phyloP scores from a whole-genome alignment of 73 alveolate genomes.

The Effrenium voratum region DNA sequence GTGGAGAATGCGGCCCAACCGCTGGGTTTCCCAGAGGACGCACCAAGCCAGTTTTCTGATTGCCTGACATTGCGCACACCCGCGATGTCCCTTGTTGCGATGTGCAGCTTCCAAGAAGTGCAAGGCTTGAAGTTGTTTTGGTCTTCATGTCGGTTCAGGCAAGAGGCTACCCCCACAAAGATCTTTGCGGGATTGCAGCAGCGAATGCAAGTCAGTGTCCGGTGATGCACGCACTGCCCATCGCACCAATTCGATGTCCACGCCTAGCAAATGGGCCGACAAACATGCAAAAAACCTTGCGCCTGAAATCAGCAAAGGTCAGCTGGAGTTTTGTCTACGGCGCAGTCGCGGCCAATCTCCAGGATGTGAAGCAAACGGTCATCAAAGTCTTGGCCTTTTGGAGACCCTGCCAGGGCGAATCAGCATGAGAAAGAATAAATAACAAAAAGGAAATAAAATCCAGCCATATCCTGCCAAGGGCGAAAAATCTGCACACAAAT shows the following conservation, averaged over 20 bases:
- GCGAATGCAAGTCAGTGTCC: conserved; percentile 14
- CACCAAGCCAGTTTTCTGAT: conserved; percentile 26
- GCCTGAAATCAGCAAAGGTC: neutral
- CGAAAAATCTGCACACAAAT: too few relatives aligned
- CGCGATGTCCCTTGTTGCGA: neutral
- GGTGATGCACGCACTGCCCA: conserved; percentile 25
- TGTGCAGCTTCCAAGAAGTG: neutral
- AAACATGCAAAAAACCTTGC: neutral
- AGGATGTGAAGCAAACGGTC: conserved; percentile 38
- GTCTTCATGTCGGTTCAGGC: neutral
- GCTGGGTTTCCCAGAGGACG: neutral
- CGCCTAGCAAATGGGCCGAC: neutral
- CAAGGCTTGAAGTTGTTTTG: neutral
- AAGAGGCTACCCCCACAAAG: conserved; percentile 31
- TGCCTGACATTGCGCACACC: neutral
- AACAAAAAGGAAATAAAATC: too few relatives aligned
- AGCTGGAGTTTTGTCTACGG: neutral
- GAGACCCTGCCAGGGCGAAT: too few relatives aligned
- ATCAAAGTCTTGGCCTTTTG: too few relatives aligned
- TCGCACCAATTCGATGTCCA: conserved; percentile 47
- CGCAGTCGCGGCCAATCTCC: conserved; percentile 51
- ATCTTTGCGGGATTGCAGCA: conserved; percentile 9
- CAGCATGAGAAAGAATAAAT: too few relatives aligned
- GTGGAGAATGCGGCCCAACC: neutral
- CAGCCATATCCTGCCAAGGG: too few relatives aligned